Base-by-base conservation (phyloP, 129 eudicot genomes). In the Centaurea solstitialis region DNA sequence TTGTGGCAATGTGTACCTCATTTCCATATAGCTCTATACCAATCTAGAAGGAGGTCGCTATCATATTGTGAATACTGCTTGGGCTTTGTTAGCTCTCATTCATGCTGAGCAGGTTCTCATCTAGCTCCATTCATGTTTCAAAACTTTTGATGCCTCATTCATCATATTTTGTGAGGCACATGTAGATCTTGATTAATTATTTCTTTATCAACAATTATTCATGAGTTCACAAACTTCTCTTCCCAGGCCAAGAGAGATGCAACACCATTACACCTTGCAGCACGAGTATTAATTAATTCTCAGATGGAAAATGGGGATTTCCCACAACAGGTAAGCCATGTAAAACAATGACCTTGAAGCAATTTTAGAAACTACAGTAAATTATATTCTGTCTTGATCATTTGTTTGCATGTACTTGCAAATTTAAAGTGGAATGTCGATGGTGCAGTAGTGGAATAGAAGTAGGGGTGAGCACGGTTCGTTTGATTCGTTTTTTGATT, bases 81-180 rank as follows among this genome's bases (percentile, higher is more conserved):
- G 98, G 98, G 96, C 98, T 13, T 59, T 93, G 92, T 80, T 93
- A 77, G 78, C 96, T 84, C 98, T 93, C 68, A 93, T 93, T 47
- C 88, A 57, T 74, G 91, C 93, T 74, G 93, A 92, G 15, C 93
- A 90, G 94, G 97, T 93, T 82, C n/a, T 40, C 39, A 24, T 72
- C 45, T 66, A 74, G 20, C 17, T 61, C 28, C 77, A 73, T 33
- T 33, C 37, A 33, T 33, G 37, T 4, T 33, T 33, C 37, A 33
- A 33, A 33, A 33, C 4, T 3, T 3, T 33, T 33, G 37, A 33
- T 33, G 37, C 37, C 37, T 33, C 37, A 3, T 33, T 33, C 4
- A 33, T 33, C 37, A 3, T 24, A 17, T 6, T 22, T 41, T 43
- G 13, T 10, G 13, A 43, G 53, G 53, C 17, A 10, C 11, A 11